phyloP scores from a whole-genome alignment of 2,329 filamentous ascomycete species.

The Phialophora macrospora region DNA sequence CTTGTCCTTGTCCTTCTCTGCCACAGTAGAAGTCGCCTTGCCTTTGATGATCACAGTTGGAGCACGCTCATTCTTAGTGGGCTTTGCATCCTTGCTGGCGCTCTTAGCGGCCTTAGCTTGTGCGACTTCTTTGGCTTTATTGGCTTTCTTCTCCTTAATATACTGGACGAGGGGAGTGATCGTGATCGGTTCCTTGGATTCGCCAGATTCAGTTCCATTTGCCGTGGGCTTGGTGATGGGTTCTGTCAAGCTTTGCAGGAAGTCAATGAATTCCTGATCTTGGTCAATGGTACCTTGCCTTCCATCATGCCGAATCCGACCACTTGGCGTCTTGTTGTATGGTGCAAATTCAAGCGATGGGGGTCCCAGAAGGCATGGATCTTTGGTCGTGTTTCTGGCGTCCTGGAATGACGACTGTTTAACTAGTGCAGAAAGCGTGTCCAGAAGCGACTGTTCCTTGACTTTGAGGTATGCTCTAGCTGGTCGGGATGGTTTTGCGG shows the following conservation, averaged over 20 bases:
- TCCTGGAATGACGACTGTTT: conserved; percentile 76
- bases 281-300: conserved; percentile 95
- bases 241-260: conserved; percentile 85
- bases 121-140: conserved; percentile 59
- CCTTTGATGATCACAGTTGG: conserved; percentile 44
- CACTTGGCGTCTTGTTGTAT: conserved; percentile 79
- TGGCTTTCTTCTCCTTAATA: conserved; percentile 88
- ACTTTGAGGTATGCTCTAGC: conserved; percentile 83
- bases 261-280: conserved; percentile 92
- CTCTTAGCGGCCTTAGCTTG: conserved; percentile 54
- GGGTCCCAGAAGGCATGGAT: conserved; percentile 73
- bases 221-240: conserved; percentile 62
- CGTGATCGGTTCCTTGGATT: conserved; percentile 68
- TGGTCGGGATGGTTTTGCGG: conserved; percentile 82
- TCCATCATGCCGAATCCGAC: conserved; percentile 75
- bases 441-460: conserved; percentile 70
- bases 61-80: conserved; percentile 48
- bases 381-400: conserved; percentile 74
- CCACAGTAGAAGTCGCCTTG: conserved; percentile 17
- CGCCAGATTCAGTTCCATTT: conserved; percentile 56
- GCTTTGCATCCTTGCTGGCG: conserved; percentile 67
- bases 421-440: conserved; percentile 71
- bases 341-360: conserved; percentile 81
- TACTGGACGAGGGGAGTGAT: conserved; percentile 90
- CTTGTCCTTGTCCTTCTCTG: conserved; percentile 20